phyloP scores from a whole-genome alignment of 371 early-diverging fungal genomes.

The Mucor circinelloides region DNA sequence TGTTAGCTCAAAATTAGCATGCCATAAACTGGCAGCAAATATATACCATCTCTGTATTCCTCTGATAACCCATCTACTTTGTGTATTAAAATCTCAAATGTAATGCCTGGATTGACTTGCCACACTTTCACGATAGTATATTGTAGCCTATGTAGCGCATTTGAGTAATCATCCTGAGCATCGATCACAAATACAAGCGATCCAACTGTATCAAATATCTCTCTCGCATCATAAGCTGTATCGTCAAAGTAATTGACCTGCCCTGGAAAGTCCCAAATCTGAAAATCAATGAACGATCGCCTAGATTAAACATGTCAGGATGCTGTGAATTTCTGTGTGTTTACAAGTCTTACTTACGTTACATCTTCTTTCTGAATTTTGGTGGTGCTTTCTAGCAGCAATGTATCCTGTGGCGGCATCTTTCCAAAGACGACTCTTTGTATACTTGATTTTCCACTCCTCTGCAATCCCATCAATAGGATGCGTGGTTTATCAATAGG shows the following conservation, averaged over 20 bases:
- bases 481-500: slow-evolving; percentile 54
- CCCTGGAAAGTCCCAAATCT: slow-evolving; percentile 94
- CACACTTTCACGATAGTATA: slow-evolving; percentile 75
- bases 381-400: slow-evolving; percentile 84
- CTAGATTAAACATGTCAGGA: slow-evolving; percentile 5
- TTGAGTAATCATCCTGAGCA: slow-evolving; percentile 89
- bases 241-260: slow-evolving; percentile 82
- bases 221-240: slow-evolving; percentile 60
- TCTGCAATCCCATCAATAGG: slow-evolving; percentile 67
- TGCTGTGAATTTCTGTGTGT: not conserved
- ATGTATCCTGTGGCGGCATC: slow-evolving; percentile 88
- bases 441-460: slow-evolving; percentile 93
- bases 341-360: slow-evolving; percentile 40
- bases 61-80: slow-evolving; percentile 95
- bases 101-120: slow-evolving; percentile 79
- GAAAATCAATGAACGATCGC: slow-evolving; percentile 83
- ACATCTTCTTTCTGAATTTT: slow-evolving; percentile 76
- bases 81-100: slow-evolving; percentile 92
- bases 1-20: not conserved
- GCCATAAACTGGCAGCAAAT: not conserved
- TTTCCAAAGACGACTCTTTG: slow-evolving; percentile 90
- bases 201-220: slow-evolving; percentile 76
- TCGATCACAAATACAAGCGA: slow-evolving; percentile 92
- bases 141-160: slow-evolving; percentile 74
- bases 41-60: slow-evolving; percentile 84